Evolutionary conservation across 305 asterid species (phyloP), one percentile per base, ranked within the genome.

Genomic region (Fraxinus velutina): DNA sequence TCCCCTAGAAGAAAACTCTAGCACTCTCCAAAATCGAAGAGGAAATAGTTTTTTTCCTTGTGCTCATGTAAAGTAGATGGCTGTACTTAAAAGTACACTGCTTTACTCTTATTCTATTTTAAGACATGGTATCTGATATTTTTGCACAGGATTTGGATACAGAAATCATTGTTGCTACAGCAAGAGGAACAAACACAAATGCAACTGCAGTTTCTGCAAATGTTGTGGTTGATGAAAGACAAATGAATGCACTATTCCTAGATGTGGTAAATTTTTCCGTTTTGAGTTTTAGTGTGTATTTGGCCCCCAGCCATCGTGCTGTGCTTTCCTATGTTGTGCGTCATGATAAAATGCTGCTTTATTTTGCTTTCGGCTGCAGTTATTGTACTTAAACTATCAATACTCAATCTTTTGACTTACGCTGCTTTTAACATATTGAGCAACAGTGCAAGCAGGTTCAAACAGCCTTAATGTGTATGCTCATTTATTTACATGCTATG

Each of bases 161-260:
- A 72, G 95, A 96, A 88, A 86, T 96, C 83, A 72, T 94, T 83
- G 98, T 96, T 81, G 97, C 99, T 42, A 85, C 99, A 4, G 94
- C 97, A 78, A 91, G 95, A 83, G 92, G 85, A 78, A 85, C 92
- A 19, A 86, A 79, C 82, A 89, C 96, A 73, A 96, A 85, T 82
- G 95, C 96, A 75, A 91, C 97, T n/a, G 92, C 98, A 22, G 91
- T 94, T 71, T 88, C 98, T 29, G 97, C 98, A 78, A 93, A 93
- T 83, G 84, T 96, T 80, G 85, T 88, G 57, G 88, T 93, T 68
- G 98, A 96, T n/a, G 98, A 96, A 87, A 89, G 94, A 86, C 98
- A 96, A 83, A 94, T 94, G 99, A 96, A 93, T 64, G 97, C 98
- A 29, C 90, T 94, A 68, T 96, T 94, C 87, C 97, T 96, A 44